A percentile compares a stretch with the other conserved stretches of the same genome.
Conservation (phyloP, 345 rosid species). For the sweet orange (Citrus sinensis) region DVS_A1.0 CM039165.1:37588001-37588500, state of each 20-base stretch:
- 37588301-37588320: too few species aligned
- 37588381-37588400: too few species aligned
- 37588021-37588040: slow-evolving; percentile 35
- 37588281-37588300: too few species aligned
- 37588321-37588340: too few species aligned
- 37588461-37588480: slow-evolving; percentile 32
- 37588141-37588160: slow-evolving; percentile 7
- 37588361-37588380: too few species aligned
- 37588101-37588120: slow-evolving; percentile 26
- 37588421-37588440: neutral
- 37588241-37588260: too few species aligned
- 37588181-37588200: slow-evolving; percentile 4
- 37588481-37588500: slow-evolving; percentile 45
- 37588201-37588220: too few species aligned
- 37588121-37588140: slow-evolving; percentile 8
- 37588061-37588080: slow-evolving; percentile 29
- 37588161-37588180: slow-evolving; percentile 2
- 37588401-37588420: neutral
- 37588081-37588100: slow-evolving; percentile 24
- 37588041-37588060: slow-evolving; percentile 31
- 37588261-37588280: too few species aligned
- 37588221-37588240: neutral
- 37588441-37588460: neutral
- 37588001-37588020: slow-evolving; percentile 42
- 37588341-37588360: too few species aligned